Percentiles rank a stretch among this genome's conserved stretches.
These are phyloP conservation scores for Scortechinia acanthostroma DNA, from an alignment of 2,329 filamentous ascomycete species.

Conservation along the genomic window DNA sequence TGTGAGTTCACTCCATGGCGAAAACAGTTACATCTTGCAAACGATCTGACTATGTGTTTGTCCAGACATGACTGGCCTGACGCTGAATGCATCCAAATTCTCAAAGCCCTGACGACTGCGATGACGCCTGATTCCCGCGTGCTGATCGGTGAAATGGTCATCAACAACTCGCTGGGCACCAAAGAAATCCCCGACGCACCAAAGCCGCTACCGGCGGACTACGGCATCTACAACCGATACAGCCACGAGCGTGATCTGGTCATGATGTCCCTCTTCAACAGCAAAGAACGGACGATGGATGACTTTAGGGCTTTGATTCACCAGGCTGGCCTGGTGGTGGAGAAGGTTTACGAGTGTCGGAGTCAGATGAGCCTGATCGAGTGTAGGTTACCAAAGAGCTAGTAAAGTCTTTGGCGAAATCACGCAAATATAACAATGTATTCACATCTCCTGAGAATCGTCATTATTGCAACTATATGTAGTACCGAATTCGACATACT, in stretches of 20 bases:
- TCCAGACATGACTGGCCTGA: slow-evolving; percentile 4
- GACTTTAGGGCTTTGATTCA: slow-evolving; percentile 7
- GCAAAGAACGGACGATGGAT: slow-evolving; percentile 5
- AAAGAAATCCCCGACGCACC: slow-evolving; percentile 8
- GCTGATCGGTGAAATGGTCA: slow-evolving; percentile 9
- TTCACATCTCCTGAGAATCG: no score
- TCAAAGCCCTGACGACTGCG: not conserved
- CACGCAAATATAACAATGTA: no score
- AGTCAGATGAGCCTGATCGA: slow-evolving; percentile 10
- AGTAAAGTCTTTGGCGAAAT: no score
- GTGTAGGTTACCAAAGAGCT: slow-evolving; percentile 7
- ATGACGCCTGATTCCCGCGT: slow-evolving; percentile 6
- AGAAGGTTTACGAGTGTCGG: slow-evolving; percentile 10
- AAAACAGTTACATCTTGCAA: no score
- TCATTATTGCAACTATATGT: no score
- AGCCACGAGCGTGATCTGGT: slow-evolving; percentile 8
- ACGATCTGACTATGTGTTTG: no score
- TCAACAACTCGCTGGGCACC: slow-evolving; percentile 9
- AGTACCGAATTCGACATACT: no score
- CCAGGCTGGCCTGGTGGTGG: slow-evolving; percentile 8
- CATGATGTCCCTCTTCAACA: slow-evolving; percentile 10
- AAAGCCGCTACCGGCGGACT: slow-evolving; percentile 9
- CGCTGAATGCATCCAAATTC: slow-evolving; percentile 2
- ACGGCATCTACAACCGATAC: slow-evolving; percentile 8
- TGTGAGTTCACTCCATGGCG: not conserved